These are phyloP conservation scores for Clathrospora elynae DNA, from an alignment of 2,329 filamentous ascomycete genomes.

Conservation along the genomic window DNA sequence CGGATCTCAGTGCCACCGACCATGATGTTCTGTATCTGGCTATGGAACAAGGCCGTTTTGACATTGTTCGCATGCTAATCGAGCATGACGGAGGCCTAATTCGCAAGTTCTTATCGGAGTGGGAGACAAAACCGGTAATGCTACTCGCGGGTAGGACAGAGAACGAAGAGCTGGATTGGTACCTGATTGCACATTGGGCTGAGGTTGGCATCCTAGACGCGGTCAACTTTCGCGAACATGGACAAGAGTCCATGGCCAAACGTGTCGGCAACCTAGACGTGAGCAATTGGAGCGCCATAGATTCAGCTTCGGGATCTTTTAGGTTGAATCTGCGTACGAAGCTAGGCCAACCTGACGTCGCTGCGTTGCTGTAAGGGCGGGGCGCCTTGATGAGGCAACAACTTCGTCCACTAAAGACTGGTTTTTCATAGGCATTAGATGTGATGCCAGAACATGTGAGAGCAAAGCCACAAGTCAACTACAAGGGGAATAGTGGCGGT, in stretches of 20 bases:
- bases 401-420: too few species aligned
- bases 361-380: too few species aligned
- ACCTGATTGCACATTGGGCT: slow-evolving; percentile 1
- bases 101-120: not conserved
- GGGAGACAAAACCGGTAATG: not conserved
- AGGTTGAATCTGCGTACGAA: too few species aligned
- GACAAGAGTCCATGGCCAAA: not conserved
- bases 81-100: slow-evolving; percentile 6
- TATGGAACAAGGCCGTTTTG: slow-evolving; percentile 3
- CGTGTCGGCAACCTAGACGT: not conserved
- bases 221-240: not conserved
- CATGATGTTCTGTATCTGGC: slow-evolving; percentile 3
- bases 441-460: too few species aligned
- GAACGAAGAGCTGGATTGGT: not conserved
- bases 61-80: slow-evolving; percentile 12
- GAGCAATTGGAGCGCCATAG: too few species aligned
- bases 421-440: too few species aligned
- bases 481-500: too few species aligned
- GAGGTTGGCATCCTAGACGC: not conserved
- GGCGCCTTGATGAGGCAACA: too few species aligned
- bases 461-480: too few species aligned
- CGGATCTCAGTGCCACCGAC: slow-evolving; percentile 1
- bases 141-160: not conserved
- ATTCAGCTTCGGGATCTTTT: too few species aligned
- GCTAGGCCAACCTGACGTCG: too few species aligned